Conservation (phyloP, 768 basidiomycete species). For the Psilocybe cubensis region DNA sequence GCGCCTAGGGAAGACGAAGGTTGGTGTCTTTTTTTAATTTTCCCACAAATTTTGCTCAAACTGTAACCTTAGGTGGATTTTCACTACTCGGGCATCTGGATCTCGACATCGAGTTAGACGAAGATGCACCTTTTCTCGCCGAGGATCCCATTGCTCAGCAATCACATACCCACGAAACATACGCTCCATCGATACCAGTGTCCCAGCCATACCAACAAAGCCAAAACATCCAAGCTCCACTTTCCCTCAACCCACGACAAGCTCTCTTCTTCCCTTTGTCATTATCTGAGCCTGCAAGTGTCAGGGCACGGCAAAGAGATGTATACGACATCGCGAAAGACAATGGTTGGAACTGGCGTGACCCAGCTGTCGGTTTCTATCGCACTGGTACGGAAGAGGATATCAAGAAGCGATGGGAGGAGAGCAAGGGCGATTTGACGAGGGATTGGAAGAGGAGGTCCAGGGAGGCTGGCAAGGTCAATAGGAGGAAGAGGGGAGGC, state of each 20-base stretch:
- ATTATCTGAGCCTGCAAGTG: conserved; percentile 21
- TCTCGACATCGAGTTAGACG: conserved; percentile 72
- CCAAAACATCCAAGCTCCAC: conserved; percentile 25
- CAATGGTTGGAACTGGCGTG: conserved; percentile 52
- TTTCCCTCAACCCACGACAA: conserved; percentile 53
- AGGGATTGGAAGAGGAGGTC: conserved; percentile 77
- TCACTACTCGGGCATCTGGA: conserved; percentile 79
- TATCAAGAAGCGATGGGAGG: conserved; percentile 73
- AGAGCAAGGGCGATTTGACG: conserved; percentile 67
- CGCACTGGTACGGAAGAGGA: conserved; percentile 59
- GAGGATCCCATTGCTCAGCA: conserved; percentile 9
- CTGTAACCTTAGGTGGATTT: conserved; percentile 56
- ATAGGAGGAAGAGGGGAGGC: conserved; percentile 51
- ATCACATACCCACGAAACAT: conserved; percentile 2
- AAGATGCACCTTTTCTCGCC: conserved; percentile 44
- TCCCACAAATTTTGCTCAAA: background rate
- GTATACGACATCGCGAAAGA: conserved; percentile 52
- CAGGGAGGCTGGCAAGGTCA: conserved; percentile 74
- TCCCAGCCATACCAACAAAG: conserved; percentile 17
- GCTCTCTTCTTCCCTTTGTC: conserved; percentile 68
- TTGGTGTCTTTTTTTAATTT: conserved; percentile 29
- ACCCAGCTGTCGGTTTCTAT: conserved; percentile 45
- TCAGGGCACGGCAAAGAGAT: conserved; percentile 44
- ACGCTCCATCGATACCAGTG: conserved; percentile 3
- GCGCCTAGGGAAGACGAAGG: conserved; percentile 70